Conservation (phyloP, 805 yeast genomes). For the Schwanniomyces yamadae region DNA sequence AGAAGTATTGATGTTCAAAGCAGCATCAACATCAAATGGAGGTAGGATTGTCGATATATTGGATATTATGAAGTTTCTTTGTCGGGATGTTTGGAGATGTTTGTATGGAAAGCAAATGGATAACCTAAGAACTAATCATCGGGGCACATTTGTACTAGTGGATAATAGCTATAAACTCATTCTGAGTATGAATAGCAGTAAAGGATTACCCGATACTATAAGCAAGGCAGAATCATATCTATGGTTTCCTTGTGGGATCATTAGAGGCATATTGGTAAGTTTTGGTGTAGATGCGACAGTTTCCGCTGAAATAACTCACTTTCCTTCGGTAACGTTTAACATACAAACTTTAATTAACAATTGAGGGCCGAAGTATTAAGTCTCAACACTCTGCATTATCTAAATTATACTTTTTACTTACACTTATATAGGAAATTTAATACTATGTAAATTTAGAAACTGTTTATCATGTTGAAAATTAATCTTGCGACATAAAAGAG, state of each 20-base stretch:
- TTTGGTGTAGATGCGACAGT: slow-evolving; percentile 69
- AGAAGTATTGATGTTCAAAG: slow-evolving; percentile 44
- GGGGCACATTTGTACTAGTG: slow-evolving; percentile 77
- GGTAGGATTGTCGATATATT: slow-evolving; percentile 60
- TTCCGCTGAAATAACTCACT: slow-evolving; percentile 57
- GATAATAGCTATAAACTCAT: slow-evolving; percentile 64
- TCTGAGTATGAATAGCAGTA: slow-evolving; percentile 46
- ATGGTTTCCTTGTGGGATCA: slow-evolving; percentile 75
- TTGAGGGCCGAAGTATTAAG: too few relatives aligned
- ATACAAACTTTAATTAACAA: slow-evolving; percentile 55
- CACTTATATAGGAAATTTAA: too few relatives aligned
- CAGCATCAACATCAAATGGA: slow-evolving; percentile 15
- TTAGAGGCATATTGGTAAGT: slow-evolving; percentile 67
- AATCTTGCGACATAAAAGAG: background rate
- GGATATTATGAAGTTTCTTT: slow-evolving; percentile 86
- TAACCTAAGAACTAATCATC: slow-evolving; percentile 86
- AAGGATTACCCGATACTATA: slow-evolving; percentile 44
- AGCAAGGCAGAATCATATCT: slow-evolving; percentile 48
- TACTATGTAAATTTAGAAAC: too few relatives aligned
- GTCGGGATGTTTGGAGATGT: slow-evolving; percentile 87
- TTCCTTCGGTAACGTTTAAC: slow-evolving; percentile 72
- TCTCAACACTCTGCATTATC: too few relatives aligned
- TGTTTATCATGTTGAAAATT: background rate
- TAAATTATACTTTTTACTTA: too few relatives aligned
- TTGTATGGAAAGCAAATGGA: slow-evolving; percentile 86